phyloP scores from a whole-genome alignment of 495 filamentous ascomycete genomes.

The Aspergillus nanangensis region DNA sequence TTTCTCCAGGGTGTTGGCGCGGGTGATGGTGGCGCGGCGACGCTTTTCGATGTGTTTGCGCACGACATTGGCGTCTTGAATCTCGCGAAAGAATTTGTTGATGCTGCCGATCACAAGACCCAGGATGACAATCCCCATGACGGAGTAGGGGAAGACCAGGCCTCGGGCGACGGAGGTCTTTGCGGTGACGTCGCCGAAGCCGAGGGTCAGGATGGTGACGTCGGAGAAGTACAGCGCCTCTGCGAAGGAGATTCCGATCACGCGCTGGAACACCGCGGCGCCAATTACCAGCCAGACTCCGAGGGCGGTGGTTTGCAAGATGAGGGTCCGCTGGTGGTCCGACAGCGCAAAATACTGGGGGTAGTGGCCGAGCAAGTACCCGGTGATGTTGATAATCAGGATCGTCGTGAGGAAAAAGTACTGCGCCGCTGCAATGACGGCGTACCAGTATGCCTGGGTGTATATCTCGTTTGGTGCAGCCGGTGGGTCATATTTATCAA shows the following conservation, averaged over 20 bases:
- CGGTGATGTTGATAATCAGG: slow-evolving; percentile 73
- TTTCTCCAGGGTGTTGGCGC: slow-evolving; percentile 15
- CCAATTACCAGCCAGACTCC: slow-evolving; percentile 60
- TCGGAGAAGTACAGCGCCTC: slow-evolving; percentile 63
- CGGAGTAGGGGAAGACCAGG: slow-evolving; percentile 75
- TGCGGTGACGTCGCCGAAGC: slow-evolving; percentile 57
- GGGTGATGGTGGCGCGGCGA: slow-evolving; percentile 52
- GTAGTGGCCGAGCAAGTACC: slow-evolving; percentile 73
- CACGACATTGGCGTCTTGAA: slow-evolving; percentile 64
- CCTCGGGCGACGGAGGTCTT: slow-evolving; percentile 49
- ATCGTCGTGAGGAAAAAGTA: slow-evolving; percentile 61
- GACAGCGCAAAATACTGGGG: slow-evolving; percentile 70
- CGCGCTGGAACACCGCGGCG: slow-evolving; percentile 49
- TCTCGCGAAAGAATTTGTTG: slow-evolving; percentile 59
- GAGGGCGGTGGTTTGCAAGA: slow-evolving; percentile 60
- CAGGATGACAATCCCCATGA: slow-evolving; percentile 80
- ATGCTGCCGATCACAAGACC: slow-evolving; percentile 87
- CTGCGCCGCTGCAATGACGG: slow-evolving; percentile 61
- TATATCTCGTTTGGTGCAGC: slow-evolving; percentile 53
- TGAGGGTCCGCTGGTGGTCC: slow-evolving; percentile 65
- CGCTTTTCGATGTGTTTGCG: slow-evolving; percentile 56
- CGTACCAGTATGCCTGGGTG: slow-evolving; percentile 76
- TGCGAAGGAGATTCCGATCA: slow-evolving; percentile 44
- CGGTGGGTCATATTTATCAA: slow-evolving; percentile 58
- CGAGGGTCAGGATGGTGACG: slow-evolving; percentile 62